Percentiles rank a stretch among this genome's conserved stretches.
phyloP scores from a whole-genome alignment of 176 grass and related monocot species.

The Musa itinerans region DNA sequence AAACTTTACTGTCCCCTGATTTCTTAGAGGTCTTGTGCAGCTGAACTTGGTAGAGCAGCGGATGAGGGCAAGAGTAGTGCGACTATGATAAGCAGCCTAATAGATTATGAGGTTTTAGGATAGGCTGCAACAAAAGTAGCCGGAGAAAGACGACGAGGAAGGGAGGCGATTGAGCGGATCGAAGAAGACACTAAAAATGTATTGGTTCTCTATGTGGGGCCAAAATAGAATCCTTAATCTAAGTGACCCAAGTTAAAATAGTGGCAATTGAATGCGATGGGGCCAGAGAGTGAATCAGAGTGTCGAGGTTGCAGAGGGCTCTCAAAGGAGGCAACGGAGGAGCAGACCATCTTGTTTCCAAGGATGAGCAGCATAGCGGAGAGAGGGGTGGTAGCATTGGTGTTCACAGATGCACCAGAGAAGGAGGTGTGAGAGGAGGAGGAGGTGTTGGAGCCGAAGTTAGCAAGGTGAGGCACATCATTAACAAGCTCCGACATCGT shows the following conservation, averaged over 20 bases:
- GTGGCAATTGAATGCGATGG: conserved; percentile 1
- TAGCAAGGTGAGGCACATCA: too few relatives aligned
- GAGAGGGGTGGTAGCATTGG: too few relatives aligned
- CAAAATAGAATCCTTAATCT: conserved; percentile 17
- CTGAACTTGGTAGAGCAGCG: conserved; percentile 23
- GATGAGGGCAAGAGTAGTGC: conserved; percentile 18
- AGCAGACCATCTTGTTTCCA: not conserved
- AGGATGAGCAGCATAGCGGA: conserved; percentile 31
- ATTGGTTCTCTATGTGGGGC: conserved; percentile 6
- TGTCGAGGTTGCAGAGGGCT: conserved; percentile 46
- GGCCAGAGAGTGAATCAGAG: conserved; percentile 18
- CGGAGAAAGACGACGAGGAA: not conserved
- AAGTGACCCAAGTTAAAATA: not conserved
- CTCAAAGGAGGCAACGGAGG: conserved; percentile 38
- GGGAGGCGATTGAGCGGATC: conserved; percentile 28
- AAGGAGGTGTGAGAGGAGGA: too few relatives aligned
- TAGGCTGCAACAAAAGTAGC: not conserved
- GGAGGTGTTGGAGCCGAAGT: too few relatives aligned
- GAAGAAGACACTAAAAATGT: conserved; percentile 4
- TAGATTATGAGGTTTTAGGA: not conserved
- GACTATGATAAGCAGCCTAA: conserved; percentile 5
- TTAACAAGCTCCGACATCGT: too few relatives aligned
- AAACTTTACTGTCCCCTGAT: not conserved
- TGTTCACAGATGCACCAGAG: too few relatives aligned
- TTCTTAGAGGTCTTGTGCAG: not conserved